phyloP scores from a whole-genome alignment of 2,329 filamentous ascomycete species.

The Aspergillus thermomutatus region DNA sequence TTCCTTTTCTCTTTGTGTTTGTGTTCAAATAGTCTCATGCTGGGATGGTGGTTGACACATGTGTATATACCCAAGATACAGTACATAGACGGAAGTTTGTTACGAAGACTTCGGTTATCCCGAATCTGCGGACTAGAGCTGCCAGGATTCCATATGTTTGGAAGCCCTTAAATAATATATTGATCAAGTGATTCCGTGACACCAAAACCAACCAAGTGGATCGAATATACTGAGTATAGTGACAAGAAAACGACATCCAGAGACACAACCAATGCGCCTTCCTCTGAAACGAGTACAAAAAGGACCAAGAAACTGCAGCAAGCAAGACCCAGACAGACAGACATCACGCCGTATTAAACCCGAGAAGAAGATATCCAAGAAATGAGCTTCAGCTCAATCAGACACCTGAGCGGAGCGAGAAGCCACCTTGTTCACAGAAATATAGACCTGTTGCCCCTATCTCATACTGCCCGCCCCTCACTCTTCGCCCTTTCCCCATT shows the following conservation, averaged over 20 bases:
- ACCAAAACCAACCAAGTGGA: constrained; percentile 3
- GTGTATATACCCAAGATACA: neutral
- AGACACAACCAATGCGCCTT: neutral
- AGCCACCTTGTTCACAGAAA: neutral
- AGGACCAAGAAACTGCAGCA: neutral
- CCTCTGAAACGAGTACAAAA: neutral
- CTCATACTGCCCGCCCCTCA: neutral
- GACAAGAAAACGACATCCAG: neutral
- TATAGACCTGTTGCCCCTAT: neutral
- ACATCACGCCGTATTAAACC: constrained; percentile 9
- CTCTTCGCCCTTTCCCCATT: neutral
- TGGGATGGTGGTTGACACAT: neutral
- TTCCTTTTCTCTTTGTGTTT: neutral
- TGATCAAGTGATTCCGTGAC: constrained; percentile 1
- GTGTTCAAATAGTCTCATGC: neutral
- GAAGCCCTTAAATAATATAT: neutral
- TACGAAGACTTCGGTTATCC: neutral
- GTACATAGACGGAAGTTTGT: neutral
- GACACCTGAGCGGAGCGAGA: neutral
- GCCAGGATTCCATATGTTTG: neutral
- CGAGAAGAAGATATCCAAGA: constrained; percentile 12
- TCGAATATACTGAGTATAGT: neutral
- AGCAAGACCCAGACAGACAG: constrained; percentile 1
- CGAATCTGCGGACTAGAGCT: neutral
- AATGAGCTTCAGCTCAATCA: neutral